Evolutionary conservation across 345 rosid species (phyloP), one percentile per base, ranked within the genome.

Genomic region (Fremontodendron californicum): DNA sequence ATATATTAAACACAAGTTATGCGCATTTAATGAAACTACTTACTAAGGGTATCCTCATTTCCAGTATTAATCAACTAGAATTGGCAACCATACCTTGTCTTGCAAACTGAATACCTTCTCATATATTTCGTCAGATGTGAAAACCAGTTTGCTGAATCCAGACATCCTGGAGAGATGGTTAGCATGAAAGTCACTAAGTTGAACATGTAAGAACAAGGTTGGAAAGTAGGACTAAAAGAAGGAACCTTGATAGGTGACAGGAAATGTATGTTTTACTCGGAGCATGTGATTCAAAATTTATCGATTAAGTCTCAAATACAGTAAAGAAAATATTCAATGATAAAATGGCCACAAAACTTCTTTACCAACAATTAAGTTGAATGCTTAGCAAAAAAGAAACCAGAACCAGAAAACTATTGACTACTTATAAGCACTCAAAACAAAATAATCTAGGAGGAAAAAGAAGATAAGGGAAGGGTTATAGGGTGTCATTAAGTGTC

Each of bases 121-220:
- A 57, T 90, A 88, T 16, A 96, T 88, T 84, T 96, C 97, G 9
- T 89, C 92, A 3, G 99, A 94, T 57, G 93, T 92, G 85, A 94
- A 88, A 29, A 80, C 96, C 1, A 94, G 93, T 51, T 81, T 83
- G 86, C 80, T 87, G 83, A 77, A 86, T 71, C 79, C 85, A 29
- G 97, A 81, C 25, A 82, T 84, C 85, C 99, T 96, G 85, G 80
- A 73, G 18, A 55, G 48, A 52, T 45, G 6, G 58, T 71, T 79
- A 51, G 9, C 73, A n/a, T 11, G 11, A 25, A 51, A 25, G 48
- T 33, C 40, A 37, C 37, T 49, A 62, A 11, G 29, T 25, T 42
- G 62, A 35, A 18, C 45, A 29, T 19, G 40, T 42, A 27, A 63
- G 7, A 35, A 46, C 4, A 27, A 33, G 71, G 27, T 42, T 48